Base-by-base conservation (phyloP, 768 basidiomycete species). In the Sarcodon aspratus region DNA sequence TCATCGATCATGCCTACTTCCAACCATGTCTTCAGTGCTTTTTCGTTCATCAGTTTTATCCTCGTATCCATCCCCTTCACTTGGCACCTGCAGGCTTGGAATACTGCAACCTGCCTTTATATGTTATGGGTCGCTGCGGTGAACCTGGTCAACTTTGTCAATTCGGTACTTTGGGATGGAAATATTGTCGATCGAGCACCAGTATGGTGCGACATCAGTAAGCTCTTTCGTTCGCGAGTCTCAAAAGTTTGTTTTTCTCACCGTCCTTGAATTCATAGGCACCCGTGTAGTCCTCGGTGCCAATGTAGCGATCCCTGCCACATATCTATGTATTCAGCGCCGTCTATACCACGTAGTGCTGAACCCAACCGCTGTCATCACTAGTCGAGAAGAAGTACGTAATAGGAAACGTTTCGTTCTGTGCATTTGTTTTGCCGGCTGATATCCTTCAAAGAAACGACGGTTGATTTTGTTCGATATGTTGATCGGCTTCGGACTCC, bases 91-190 rank as follows among this genome's bases (percentile, higher is more conserved):
- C 66, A 77, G 68, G 80, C 80, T 33, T 79, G 78, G 75, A 83
- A 86, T 59, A 72, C 78, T 9, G 85, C 83, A 21, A 87, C 86
- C 9, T 79, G 85, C 52, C 63, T 79, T 36, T 82, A 76, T 66
- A 88, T 90, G 67, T 50, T 68, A 33, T 90, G 86, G 88, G 70
- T 72, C 7, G 76, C 72, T 1, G 46, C 76, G 7, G 68, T 66
- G 11, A 80, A 78, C 59, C 71, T 89, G 40, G 72, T 73, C 46
- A 63, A 70, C 44, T 80, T 76, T 56, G 63, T 89, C 54, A 83
- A 90, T 64, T 72, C 79, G 3, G 65, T 88, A 36, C 58, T 89
- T 10, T 92, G 89, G 89, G 68, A 68, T 50, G 66, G 73, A 17
- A 82, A 75, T 56, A 70, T 71, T 8, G 66, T 70, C 6, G 67